These are phyloP conservation scores for Erucastrum elatum DNA, from an alignment of 345 rosid genomes.

Conservation along the genomic window DNA sequence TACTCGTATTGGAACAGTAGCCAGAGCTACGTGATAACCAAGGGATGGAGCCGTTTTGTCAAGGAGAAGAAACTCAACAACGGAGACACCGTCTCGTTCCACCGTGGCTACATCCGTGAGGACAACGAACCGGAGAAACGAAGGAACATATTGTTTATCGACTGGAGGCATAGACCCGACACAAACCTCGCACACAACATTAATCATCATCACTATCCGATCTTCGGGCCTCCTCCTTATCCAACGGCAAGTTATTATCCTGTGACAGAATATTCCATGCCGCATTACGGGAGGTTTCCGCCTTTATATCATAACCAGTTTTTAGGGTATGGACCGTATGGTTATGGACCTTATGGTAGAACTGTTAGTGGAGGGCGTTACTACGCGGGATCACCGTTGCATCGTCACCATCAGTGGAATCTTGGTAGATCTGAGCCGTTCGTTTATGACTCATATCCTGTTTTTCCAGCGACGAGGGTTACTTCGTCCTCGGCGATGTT, in stretches of 20 bases:
- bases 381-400: slow-evolving; percentile 50
- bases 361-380: slow-evolving; percentile 27
- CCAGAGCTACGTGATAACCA: slow-evolving; percentile 97
- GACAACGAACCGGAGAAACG: slow-evolving; percentile 49
- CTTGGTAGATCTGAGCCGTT: slow-evolving; percentile 42
- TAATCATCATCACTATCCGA: slow-evolving; percentile 13
- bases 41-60: slow-evolving; percentile 96
- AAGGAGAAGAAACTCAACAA: slow-evolving; percentile 84
- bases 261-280: slow-evolving; percentile 27
- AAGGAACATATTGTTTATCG: slow-evolving; percentile 55
- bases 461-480: slow-evolving; percentile 35
- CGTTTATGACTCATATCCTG: slow-evolving; percentile 63
- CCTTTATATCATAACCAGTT: slow-evolving; percentile 20
- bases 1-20: slow-evolving; percentile 95
- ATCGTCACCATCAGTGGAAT: slow-evolving; percentile 28
- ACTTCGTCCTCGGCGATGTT: slow-evolving; percentile 1
- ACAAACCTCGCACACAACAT: slow-evolving; percentile 24
- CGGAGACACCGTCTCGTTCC: slow-evolving; percentile 85
- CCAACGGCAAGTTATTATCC: slow-evolving; percentile 26
- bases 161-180: slow-evolving; percentile 71
- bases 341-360: slow-evolving; percentile 14
- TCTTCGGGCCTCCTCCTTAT: slow-evolving; percentile 23
- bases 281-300: slow-evolving; percentile 21
- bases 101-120: slow-evolving; percentile 57
- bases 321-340: slow-evolving; percentile 39